Evolutionary conservation across 2,329 filamentous ascomycete species (phyloP).

Genomic region (Colletotrichum musae): DNA sequence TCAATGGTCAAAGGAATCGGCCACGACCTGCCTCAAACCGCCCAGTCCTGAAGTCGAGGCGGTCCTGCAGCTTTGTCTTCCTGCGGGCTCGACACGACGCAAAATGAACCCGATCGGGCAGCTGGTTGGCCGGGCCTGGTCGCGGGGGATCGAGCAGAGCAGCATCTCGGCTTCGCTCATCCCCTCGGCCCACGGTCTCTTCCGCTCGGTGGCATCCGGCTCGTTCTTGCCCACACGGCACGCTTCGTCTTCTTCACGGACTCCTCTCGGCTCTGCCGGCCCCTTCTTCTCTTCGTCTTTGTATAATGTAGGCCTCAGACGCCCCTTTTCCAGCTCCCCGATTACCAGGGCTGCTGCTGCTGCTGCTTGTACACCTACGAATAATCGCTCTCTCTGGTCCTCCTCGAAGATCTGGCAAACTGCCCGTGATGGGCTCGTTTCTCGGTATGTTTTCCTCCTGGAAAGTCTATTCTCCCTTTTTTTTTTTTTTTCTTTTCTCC

Average conservation of each 20-base stretch:
- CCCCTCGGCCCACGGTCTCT: conserved; percentile 8
- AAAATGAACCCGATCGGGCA: conserved; percentile 40
- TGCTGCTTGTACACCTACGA: neutral
- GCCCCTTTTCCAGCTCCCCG: conserved; percentile 18
- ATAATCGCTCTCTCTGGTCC: conserved; percentile 20
- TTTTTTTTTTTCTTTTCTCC: neutral
- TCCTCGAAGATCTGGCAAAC: neutral
- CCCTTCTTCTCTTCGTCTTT: conserved; percentile 14
- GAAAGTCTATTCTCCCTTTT: neutral
- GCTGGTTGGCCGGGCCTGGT: conserved; percentile 34
- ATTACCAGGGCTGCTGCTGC: conserved; percentile 4
- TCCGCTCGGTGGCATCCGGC: conserved; percentile 17
- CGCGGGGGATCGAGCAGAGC: conserved; percentile 25
- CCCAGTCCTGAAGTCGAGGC: conserved; percentile 17
- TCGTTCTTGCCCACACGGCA: conserved; percentile 1
- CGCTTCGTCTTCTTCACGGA: neutral
- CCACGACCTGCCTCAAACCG: conserved; percentile 29
- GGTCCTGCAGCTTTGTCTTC: neutral
- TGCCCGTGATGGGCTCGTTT: conserved; percentile 20
- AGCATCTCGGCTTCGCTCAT: conserved; percentile 3
- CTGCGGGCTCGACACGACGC: conserved; percentile 12
- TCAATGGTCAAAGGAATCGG: conserved; percentile 16
- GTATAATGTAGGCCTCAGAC: conserved; percentile 25
- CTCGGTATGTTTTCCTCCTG: conserved; percentile 17
- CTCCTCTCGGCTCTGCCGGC: conserved; percentile 2